Percentiles rank a stretch among this genome's conserved stretches.
Evolutionary conservation across 2,329 filamentous ascomycete species (phyloP).

Genomic region (Thermomyces lanuginosus): DNA sequence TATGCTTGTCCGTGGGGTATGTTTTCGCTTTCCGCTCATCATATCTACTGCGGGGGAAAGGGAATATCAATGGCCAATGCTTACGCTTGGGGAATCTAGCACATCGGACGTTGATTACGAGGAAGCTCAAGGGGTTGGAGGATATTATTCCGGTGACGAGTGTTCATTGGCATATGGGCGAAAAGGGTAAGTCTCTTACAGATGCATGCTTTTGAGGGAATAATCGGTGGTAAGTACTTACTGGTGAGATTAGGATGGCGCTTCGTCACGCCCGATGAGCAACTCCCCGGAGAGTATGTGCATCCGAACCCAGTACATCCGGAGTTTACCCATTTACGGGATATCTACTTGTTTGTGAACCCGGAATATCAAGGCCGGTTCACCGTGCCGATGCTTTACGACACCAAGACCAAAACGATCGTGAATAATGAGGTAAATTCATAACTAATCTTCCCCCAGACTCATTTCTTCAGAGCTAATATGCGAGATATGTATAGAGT

Average conservation of each 20-base stretch:
- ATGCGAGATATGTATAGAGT: slow-evolving; percentile 23
- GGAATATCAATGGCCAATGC: slow-evolving; percentile 9
- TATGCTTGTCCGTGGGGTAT: slow-evolving; percentile 82
- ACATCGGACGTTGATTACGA: slow-evolving; percentile 69
- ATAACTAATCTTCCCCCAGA: background rate
- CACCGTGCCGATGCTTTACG: slow-evolving; percentile 71
- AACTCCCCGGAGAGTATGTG: slow-evolving; percentile 39
- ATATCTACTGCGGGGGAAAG: background rate
- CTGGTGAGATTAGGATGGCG: slow-evolving; percentile 49
- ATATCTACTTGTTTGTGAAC: slow-evolving; percentile 65
- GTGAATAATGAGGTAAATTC: slow-evolving; percentile 67
- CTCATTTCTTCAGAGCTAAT: background rate
- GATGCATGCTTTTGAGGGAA: slow-evolving; percentile 1
- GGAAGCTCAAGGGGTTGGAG: slow-evolving; percentile 82
- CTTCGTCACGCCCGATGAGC: slow-evolving; percentile 52
- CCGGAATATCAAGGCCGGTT: slow-evolving; percentile 60
- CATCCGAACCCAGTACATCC: slow-evolving; percentile 42
- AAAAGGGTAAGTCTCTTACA: slow-evolving; percentile 35
- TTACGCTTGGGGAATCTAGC: slow-evolving; percentile 34
- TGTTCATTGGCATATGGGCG: slow-evolving; percentile 84
- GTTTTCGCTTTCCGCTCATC: slow-evolving; percentile 8
- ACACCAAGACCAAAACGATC: slow-evolving; percentile 53
- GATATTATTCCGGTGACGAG: slow-evolving; percentile 61
- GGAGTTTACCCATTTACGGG: slow-evolving; percentile 54
- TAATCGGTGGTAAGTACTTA: background rate